Evolutionary conservation across 1,284 basidiomycete species (phyloP).

Genomic region (Ganoderma multipileum): DNA sequence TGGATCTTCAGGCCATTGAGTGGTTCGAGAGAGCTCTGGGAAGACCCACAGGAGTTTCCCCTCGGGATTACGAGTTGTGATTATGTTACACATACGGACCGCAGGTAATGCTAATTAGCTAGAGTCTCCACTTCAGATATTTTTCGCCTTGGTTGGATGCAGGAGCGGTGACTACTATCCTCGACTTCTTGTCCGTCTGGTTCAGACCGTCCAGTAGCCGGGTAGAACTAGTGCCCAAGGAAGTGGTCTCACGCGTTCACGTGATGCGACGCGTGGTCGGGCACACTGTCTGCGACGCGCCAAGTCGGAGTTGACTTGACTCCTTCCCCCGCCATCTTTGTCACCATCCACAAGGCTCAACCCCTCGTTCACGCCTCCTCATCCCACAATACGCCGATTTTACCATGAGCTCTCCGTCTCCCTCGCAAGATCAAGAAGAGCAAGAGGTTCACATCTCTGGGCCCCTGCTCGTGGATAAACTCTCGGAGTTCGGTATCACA

Average conservation of each 20-base stretch:
- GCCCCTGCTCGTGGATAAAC: constrained; percentile 83
- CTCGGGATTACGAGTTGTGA: constrained; percentile 25
- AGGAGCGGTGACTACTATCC: background rate
- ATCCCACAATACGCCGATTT: background rate
- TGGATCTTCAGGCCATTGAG: constrained; percentile 76
- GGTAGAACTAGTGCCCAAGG: too few relatives aligned
- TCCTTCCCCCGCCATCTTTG: constrained; percentile 4
- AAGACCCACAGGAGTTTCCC: constrained; percentile 36
- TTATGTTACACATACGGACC: constrained; percentile 10
- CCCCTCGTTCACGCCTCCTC: background rate
- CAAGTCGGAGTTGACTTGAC: constrained; percentile 13
- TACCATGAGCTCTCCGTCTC: constrained; percentile 46
- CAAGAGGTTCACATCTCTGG: constrained; percentile 71
- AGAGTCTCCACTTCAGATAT: background rate
- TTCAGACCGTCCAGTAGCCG: too few relatives aligned
- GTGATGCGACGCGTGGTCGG: constrained; percentile 32
- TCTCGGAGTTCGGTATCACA: constrained; percentile 92
- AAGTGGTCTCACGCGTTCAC: constrained; percentile 32
- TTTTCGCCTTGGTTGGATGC: background rate
- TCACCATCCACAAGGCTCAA: background rate
- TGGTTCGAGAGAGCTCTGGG: constrained; percentile 69
- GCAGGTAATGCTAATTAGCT: constrained; percentile 1
- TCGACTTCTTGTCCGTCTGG: too few relatives aligned
- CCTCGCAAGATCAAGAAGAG: constrained; percentile 59
- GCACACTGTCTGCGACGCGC: constrained; percentile 24